Evolutionary conservation across 2,329 filamentous ascomycete genomes (phyloP).

Genomic region (Ophiostoma angusticollis): DNA sequence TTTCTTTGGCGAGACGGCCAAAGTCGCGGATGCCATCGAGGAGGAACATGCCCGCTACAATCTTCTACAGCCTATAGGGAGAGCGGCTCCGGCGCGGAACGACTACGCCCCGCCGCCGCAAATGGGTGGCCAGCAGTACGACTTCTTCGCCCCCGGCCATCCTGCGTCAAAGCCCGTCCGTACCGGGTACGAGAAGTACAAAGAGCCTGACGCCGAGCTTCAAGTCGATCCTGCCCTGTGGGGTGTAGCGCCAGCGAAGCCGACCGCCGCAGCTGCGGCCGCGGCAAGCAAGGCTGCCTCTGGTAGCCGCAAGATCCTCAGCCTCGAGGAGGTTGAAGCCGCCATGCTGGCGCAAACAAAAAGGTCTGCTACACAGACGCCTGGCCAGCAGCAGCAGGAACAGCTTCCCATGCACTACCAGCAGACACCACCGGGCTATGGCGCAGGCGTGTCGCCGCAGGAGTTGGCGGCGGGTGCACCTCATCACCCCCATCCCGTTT

Average conservation of each 20-base stretch:
- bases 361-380: conserved; percentile 29
- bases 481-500: conserved; percentile 30
- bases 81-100: conserved; percentile 22
- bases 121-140: conserved; percentile 15
- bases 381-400: conserved; percentile 18
- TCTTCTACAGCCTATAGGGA: conserved; percentile 53
- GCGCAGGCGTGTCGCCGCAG: conserved; percentile 7
- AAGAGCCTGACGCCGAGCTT: conserved; percentile 75
- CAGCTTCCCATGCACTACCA: conserved; percentile 11
- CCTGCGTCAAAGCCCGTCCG: conserved; percentile 45
- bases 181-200: conserved; percentile 86
- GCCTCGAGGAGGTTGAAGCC: conserved; percentile 91
- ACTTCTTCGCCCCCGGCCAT: conserved; percentile 9
- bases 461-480: conserved; percentile 6
- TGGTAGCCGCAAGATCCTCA: conserved; percentile 68
- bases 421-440: conserved; percentile 13
- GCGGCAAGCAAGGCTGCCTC: conserved; percentile 23
- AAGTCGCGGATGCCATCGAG: conserved; percentile 72
- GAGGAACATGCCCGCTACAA: conserved; percentile 82
- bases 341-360: conserved; percentile 65
- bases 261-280: conserved; percentile 16
- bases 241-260: conserved; percentile 60
- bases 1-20: conserved; percentile 86
- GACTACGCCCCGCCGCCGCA: conserved; percentile 7
- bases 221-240: conserved; percentile 89